Conservation (phyloP, 1,139 yeast species). For the Candida pseudoviswanathii region DNA sequence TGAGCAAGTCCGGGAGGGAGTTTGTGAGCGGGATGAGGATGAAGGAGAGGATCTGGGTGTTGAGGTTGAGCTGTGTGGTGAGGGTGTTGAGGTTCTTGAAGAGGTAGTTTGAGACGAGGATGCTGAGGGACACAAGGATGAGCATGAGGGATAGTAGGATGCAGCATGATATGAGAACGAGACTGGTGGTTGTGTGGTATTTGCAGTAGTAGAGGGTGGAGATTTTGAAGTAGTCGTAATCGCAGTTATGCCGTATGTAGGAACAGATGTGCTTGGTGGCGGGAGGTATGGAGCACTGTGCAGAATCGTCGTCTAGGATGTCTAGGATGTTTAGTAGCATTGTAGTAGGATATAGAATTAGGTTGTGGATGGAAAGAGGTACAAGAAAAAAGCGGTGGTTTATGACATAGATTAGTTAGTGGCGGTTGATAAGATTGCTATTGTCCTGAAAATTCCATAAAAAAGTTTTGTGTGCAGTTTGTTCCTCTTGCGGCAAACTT, state of each 20-base stretch:
- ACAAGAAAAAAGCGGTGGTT: not conserved
- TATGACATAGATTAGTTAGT: too few species aligned
- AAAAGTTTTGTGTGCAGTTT: not conserved
- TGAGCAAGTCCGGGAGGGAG: constrained; percentile 43
- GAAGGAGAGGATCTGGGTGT: constrained; percentile 36
- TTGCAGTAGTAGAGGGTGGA: constrained; percentile 31
- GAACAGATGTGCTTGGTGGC: constrained; percentile 20
- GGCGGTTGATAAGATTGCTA: not conserved
- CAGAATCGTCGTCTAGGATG: constrained; percentile 1
- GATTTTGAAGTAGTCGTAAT: constrained; percentile 25
- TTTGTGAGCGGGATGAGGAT: constrained; percentile 43
- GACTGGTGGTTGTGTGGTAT: constrained; percentile 11
- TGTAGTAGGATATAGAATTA: not conserved
- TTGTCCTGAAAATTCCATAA: constrained; percentile 1
- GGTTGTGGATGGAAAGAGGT: not conserved
- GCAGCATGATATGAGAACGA: constrained; percentile 18
- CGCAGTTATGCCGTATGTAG: constrained; percentile 26
- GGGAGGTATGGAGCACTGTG: constrained; percentile 12
- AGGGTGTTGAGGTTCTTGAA: constrained; percentile 34
- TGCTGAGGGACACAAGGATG: constrained; percentile 30
- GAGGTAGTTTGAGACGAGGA: constrained; percentile 39
- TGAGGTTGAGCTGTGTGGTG: constrained; percentile 29
- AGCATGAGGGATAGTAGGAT: constrained; percentile 21
- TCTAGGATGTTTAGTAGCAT: not conserved
- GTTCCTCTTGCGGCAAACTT: not conserved